Base-by-base conservation (phyloP, 192 early-diverging fungal species). In the Backusella circina region DNA sequence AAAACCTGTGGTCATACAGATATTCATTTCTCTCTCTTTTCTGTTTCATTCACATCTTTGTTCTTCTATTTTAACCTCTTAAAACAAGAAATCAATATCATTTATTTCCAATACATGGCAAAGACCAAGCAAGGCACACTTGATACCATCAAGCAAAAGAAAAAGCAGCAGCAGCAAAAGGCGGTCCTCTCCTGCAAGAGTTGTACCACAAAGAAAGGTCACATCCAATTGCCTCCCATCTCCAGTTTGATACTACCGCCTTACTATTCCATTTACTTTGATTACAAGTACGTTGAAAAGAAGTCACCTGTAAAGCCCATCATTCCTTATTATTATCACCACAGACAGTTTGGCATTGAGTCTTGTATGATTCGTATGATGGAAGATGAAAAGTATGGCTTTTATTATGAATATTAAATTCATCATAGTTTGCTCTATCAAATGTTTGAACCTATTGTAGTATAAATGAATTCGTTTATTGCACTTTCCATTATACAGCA, bases 281-380 rank as follows among this genome's bases (percentile, higher is more conserved):
- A 61, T 28, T 12, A 10, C 9, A 61, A 61, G 54, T 28, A 28
- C 23, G 26, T 23, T 10, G 12, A 0, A 28, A 61, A 61, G 10
- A 21, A 26, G 54, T 26, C 54, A 61, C 54, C 37, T 7, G 35
- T 15, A 1, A 72, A 57, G 44, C 71, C 71, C 5, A 16, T 68
- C 8, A 68, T 75, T 12, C 67, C 74, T 4, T 75, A 66, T 30
- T 75, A 57, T n/a, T 75, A 33, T 39, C 66, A 75, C 51, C 74
- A 75, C 47, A 31, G 10, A 30, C 38, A 69, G n/a, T 75, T 75
- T 39, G 74, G 74, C 18, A 68, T 75, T n/a, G 74, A 75, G 36
- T 12, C 44, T 2, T 67, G 74, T 37, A 54, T 69, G 67, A 31
- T 38, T 15, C 74, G 69, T 37, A 35, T 51, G 26, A 61, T 61